Percentiles rank a stretch among this genome's conserved stretches.
phyloP scores from a whole-genome alignment of 176 grass and related monocot genomes.

The Tillandsia leiboldiana region DNA sequence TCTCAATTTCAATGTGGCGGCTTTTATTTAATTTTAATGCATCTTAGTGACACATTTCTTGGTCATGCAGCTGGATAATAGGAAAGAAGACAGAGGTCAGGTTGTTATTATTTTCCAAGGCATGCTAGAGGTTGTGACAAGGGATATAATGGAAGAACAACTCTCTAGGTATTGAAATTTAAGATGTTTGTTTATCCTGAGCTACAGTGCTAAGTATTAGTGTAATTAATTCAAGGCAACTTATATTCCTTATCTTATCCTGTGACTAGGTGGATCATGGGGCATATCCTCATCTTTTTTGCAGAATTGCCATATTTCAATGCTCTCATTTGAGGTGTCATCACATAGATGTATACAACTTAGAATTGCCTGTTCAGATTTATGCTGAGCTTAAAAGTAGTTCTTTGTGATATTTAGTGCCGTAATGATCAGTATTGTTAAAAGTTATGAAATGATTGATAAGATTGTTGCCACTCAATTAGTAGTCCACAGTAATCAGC shows the following conservation, averaged over 20 bases:
- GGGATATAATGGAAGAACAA: slow-evolving; percentile 91
- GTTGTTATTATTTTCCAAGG: slow-evolving; percentile 89
- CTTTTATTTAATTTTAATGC: not conserved
- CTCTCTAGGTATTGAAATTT: slow-evolving; percentile 42
- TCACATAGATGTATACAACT: too few species aligned
- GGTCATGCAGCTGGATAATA: slow-evolving; percentile 44
- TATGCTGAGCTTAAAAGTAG: too few species aligned
- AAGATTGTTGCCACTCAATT: too few species aligned
- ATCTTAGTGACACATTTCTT: slow-evolving; percentile 1
- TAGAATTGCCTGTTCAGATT: too few species aligned
- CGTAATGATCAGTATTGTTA: too few species aligned
- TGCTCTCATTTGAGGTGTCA: too few species aligned
- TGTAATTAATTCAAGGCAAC: not conserved
- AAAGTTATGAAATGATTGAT: too few species aligned
- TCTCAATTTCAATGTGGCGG: not conserved
- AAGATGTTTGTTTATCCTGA: not conserved
- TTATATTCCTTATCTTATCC: not conserved
- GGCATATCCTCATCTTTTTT: not conserved
- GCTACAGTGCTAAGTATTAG: not conserved
- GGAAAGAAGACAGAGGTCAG: slow-evolving; percentile 39
- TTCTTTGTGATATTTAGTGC: too few species aligned
- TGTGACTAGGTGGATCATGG: not conserved
- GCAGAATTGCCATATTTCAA: not conserved
- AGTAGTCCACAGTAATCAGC: too few species aligned
- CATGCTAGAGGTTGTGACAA: slow-evolving; percentile 90